A percentile compares a stretch with the other conserved stretches of the same genome.
These are phyloP conservation scores for Penicillium coprophilum DNA, from an alignment of 495 filamentous ascomycete genomes.

Conservation along the genomic window DNA sequence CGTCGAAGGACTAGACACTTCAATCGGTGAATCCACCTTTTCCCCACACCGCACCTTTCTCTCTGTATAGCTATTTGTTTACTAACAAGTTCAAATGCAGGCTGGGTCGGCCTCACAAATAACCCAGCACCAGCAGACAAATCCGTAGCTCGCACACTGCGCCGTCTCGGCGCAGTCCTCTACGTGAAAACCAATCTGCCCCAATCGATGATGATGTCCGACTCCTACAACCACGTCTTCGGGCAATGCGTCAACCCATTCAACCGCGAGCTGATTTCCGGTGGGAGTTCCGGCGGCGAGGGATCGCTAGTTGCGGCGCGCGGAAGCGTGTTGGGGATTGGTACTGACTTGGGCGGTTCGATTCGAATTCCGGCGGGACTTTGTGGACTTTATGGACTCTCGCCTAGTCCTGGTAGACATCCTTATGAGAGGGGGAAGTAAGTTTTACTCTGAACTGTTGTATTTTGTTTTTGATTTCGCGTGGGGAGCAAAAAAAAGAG, in stretches of 20 bases:
- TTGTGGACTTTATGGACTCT: constrained; percentile 64
- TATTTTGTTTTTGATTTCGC: background rate
- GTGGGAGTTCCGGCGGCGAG: constrained; percentile 68
- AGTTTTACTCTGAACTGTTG: constrained; percentile 29
- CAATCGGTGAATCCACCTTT: constrained; percentile 31
- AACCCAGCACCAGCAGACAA: constrained; percentile 32
- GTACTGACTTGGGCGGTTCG: constrained; percentile 67
- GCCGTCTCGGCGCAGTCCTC: constrained; percentile 49
- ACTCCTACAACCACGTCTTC: constrained; percentile 43
- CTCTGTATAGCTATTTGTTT: background rate
- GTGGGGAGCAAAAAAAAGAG: too few relatives aligned
- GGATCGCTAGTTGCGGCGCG: constrained; percentile 58
- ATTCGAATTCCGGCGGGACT: constrained; percentile 65
- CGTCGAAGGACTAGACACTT: constrained; percentile 56
- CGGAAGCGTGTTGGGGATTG: constrained; percentile 64
- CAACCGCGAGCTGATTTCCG: constrained; percentile 56
- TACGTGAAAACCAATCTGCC: constrained; percentile 66
- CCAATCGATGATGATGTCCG: constrained; percentile 61
- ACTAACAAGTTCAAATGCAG: constrained; percentile 17
- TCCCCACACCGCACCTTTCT: background rate
- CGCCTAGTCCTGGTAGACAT: constrained; percentile 58
- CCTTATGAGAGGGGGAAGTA: constrained; percentile 47
- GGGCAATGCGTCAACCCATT: constrained; percentile 57
- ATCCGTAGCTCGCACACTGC: constrained; percentile 33
- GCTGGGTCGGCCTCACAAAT: constrained; percentile 39